A percentile compares a stretch with the other conserved stretches of the same genome.
phyloP scores from a whole-genome alignment of 2,329 filamentous ascomycete species.

The Colletotrichum endophyticum region DNA sequence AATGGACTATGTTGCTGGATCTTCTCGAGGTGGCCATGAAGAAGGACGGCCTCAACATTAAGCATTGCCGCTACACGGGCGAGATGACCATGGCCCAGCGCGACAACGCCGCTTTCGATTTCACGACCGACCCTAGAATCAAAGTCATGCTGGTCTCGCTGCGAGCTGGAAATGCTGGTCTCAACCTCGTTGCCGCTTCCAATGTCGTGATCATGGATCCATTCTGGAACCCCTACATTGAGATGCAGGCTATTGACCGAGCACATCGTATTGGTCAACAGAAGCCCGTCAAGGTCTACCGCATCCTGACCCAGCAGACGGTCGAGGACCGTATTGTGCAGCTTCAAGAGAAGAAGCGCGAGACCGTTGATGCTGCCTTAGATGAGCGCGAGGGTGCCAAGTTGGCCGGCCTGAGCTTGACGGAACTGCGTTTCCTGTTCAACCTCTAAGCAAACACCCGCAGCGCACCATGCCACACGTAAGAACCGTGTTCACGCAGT shows the following conservation, averaged over 20 bases:
- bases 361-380: conserved; percentile 78
- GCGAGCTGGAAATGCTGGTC: conserved; percentile 82
- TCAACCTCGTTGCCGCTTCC: conserved; percentile 84
- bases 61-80: conserved; percentile 77
- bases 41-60: conserved; percentile 51
- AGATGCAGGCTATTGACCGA: conserved; percentile 90
- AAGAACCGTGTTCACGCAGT: background rate
- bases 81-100: conserved; percentile 72
- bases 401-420: conserved; percentile 68
- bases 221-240: conserved; percentile 93
- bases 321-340: conserved; percentile 87
- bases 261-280: conserved; percentile 87
- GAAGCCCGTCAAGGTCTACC: conserved; percentile 77
- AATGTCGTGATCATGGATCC: conserved; percentile 91
- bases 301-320: conserved; percentile 76
- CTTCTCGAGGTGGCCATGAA: conserved; percentile 75
- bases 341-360: conserved; percentile 79
- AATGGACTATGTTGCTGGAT: conserved; percentile 81
- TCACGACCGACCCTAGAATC: conserved; percentile 61
- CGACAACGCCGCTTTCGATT: conserved; percentile 70
- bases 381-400: conserved; percentile 74
- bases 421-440: conserved; percentile 76
- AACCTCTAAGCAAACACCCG: conserved; percentile 20
- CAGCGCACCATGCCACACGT: background rate
- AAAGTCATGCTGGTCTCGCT: conserved; percentile 79